Base-by-base conservation (phyloP, 352 stramenopile genomes). In the Globisporangium radiosum region DNA sequence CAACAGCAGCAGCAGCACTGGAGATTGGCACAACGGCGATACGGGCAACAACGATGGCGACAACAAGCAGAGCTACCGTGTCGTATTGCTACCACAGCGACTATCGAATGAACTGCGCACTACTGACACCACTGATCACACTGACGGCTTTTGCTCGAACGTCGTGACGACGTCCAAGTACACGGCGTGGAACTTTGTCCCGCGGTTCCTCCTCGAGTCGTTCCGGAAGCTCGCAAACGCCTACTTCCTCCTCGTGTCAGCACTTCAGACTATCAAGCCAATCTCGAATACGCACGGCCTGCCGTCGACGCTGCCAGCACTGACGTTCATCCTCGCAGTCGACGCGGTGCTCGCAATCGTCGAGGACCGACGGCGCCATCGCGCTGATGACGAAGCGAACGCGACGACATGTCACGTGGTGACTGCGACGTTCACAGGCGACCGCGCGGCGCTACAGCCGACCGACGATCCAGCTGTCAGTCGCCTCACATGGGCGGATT, bases 121-220 rank as follows among this genome's bases (percentile, higher is more conserved):
- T 45, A 45, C 17, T 45, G 37, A 38, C 44, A 40, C 36, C 55
- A 17, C 17, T 45, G 37, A 38, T 33, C 33, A 10, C 39, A 36
- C 11, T 9, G 25, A 49, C 4, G 15, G 40, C 7, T 90, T 88
- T 61, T 87, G 76, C 65, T 80, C 78, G 15, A 97, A 97, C 59
- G 72, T 92, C 39, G 84, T 97, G 14, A 90, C 90, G 58, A 97
- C 91, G 51, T 94, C 87, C 68, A 97, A 96, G 74, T 97, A 96
- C 75, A 94, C 88, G 60, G 65, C 68, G 15, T 94, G 76, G 69
- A 95, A 84, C 63, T 97, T 97, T 59, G 47, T 97, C 39, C 90
- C 90, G 48, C 74, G 86, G 5, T 97, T 97, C 49, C 75, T 97
- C 52, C 68, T 90, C 63, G 88, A 97, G 62, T 83, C 70, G 8